These are phyloP conservation scores for Xylariaceae sp. DNA, from an alignment of 2,329 filamentous ascomycete genomes.

Conservation along the genomic window DNA sequence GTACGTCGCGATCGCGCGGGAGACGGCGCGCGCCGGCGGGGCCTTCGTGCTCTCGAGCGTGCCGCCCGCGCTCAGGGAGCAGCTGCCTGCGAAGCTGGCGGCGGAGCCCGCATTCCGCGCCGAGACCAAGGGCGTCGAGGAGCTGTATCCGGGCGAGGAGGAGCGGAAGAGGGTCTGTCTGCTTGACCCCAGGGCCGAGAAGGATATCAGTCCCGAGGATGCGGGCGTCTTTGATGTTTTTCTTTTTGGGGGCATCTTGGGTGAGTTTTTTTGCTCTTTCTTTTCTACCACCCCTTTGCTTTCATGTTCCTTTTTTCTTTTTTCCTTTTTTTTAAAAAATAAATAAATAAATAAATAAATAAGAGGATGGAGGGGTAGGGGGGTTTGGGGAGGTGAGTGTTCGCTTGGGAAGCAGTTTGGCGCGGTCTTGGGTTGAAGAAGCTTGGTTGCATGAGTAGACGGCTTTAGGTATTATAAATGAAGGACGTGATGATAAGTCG, in stretches of 20 bases:
- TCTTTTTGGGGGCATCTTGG: constrained; percentile 93
- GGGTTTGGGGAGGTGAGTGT: no score
- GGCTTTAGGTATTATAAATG: neutral
- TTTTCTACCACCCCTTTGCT: constrained; percentile 12
- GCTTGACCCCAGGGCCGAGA: constrained; percentile 81
- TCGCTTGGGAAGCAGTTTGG: no score
- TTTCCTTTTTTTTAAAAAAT: neutral
- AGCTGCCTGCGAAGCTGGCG: constrained; percentile 64
- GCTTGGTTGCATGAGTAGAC: neutral
- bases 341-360: constrained; percentile 7
- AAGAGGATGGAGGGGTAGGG: constrained; percentile 19
- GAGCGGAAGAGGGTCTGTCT: constrained; percentile 82
- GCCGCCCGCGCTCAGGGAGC: constrained; percentile 70
- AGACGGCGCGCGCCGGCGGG: constrained; percentile 71
- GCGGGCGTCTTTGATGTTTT: constrained; percentile 86
- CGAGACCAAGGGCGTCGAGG: constrained; percentile 80
- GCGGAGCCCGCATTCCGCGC: constrained; percentile 68
- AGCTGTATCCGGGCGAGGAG: constrained; percentile 63
- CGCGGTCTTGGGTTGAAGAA: no score
- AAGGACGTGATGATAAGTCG: no score
- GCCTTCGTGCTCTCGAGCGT: constrained; percentile 85
- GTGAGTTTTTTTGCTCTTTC: constrained; percentile 53
- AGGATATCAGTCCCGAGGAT: constrained; percentile 84
- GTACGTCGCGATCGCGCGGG: constrained; percentile 84
- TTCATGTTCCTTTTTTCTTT: neutral